phyloP scores from a whole-genome alignment of 2,329 filamentous ascomycete species.

The Colletotrichum ledebouriae region DNA sequence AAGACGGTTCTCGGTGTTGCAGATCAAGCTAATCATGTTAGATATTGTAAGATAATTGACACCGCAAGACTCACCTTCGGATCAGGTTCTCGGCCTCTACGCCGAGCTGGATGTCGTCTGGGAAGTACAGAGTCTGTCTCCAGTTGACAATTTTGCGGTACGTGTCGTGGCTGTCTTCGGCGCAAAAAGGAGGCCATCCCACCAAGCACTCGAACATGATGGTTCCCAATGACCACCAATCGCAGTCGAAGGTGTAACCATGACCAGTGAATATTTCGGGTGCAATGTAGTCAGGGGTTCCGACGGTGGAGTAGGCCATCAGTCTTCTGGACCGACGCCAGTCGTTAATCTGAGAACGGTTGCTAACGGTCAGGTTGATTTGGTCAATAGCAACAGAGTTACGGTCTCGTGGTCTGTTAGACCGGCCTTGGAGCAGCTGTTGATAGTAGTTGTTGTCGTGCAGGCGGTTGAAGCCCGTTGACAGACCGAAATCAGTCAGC shows the following conservation, averaged over 20 bases:
- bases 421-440: conserved; percentile 87
- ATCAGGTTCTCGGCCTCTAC: conserved; percentile 93
- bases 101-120: conserved; percentile 91
- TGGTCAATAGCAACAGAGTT: conserved; percentile 97
- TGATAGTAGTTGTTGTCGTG: conserved; percentile 99
- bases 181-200: conserved; percentile 98
- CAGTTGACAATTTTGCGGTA: conserved; percentile 99
- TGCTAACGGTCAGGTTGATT: conserved; percentile 97
- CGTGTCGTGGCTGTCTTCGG: conserved; percentile 96
- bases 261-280: conserved; percentile 98
- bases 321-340: conserved; percentile 96
- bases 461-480: conserved; percentile 96
- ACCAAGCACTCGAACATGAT: conserved; percentile 99
- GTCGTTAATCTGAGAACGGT: conserved; percentile 97
- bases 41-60: neutral
- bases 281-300: conserved; percentile 98
- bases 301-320: conserved; percentile 98
- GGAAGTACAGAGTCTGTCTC: conserved; percentile 95
- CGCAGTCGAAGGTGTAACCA: conserved; percentile 95
- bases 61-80: conserved; percentile 74
- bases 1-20: conserved; percentile 92
- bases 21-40: conserved; percentile 79
- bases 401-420: conserved; percentile 81
- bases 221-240: conserved; percentile 99
- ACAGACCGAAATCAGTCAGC: conserved; percentile 96